Evolutionary conservation across 495 filamentous ascomycete genomes (phyloP), one percentile per base, ranked within the genome.

Genomic region (Durotheca rogersii): DNA sequence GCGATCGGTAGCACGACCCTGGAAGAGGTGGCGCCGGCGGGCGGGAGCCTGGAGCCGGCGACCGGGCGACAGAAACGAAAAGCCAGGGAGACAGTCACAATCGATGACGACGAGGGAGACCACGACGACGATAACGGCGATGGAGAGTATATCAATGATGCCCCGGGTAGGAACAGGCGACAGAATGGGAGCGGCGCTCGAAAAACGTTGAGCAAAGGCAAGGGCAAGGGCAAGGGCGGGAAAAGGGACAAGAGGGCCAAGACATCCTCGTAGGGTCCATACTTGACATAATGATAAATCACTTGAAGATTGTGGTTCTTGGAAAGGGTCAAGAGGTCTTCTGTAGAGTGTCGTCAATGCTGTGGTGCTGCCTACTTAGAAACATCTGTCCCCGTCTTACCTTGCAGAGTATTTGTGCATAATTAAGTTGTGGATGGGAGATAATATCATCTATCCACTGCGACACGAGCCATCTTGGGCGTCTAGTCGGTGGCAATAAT

Each of bases 241-340:
- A 62, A 50, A 7, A 66, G 58, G 47, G 65, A 65, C 3, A 72
- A 72, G 56, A 67, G 62, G 40, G 47, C 60, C 2, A 72, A 64
- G 47, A 64, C 60, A 1, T 69, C 48, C 47, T 1, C 40, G n/a
- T 54, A 38, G 31, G 23, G 9, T 4, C 4, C 23, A 4, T 27
- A 27, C 9, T 27, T 9, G 4, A 27, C 4, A 9, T 27, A 27
- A 4, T n/a, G n/a, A n/a, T n/a, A n/a, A n/a, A n/a, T n/a, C n/a
- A n/a, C n/a, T n/a, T n/a, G n/a, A n/a, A n/a, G n/a, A n/a, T n/a
- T n/a, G n/a, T n/a, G n/a, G n/a, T n/a, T n/a, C n/a, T n/a, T n/a
- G n/a, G n/a, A n/a, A n/a, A n/a, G n/a, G n/a, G n/a, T n/a, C n/a
- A n/a, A n/a, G n/a, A n/a, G n/a, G n/a, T n/a, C n/a, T n/a, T n/a